Conservation (phyloP, 768 basidiomycete species). For the Omphalotus guepiniiformis region DNA sequence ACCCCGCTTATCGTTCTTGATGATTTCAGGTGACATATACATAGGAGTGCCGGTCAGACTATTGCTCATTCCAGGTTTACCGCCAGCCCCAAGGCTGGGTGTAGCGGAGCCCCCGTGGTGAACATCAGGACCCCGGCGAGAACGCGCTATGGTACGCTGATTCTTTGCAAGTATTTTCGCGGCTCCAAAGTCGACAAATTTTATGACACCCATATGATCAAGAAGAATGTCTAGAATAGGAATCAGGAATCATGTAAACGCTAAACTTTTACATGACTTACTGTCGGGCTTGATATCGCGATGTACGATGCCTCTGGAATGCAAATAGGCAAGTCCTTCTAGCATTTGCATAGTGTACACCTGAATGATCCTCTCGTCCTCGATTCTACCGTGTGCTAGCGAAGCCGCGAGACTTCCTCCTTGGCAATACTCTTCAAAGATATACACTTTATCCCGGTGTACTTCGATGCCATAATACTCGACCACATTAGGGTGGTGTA, state of each 20-base stretch:
- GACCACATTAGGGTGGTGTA: constrained; percentile 95
- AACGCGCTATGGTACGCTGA: constrained; percentile 71
- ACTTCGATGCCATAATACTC: constrained; percentile 99
- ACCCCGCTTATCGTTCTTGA: constrained; percentile 88
- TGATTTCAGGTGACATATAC: constrained; percentile 99
- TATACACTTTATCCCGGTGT: constrained; percentile 97
- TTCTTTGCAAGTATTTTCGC: constrained; percentile 94
- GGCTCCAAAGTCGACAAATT: constrained; percentile 96
- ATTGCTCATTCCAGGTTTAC: constrained; percentile 65
- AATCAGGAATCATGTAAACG: constrained; percentile 6
- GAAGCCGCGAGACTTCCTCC: constrained; percentile 89
- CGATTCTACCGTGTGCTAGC: constrained; percentile 90
- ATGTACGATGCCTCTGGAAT: constrained; percentile 89
- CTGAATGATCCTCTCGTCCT: constrained; percentile 94
- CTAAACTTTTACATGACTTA: constrained; percentile 37
- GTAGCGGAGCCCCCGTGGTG: constrained; percentile 22
- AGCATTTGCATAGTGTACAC: constrained; percentile 97
- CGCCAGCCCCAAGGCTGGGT: constrained; percentile 31
- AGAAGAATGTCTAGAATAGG: constrained; percentile 79
- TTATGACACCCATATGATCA: constrained; percentile 86
- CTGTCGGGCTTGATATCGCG: constrained; percentile 99
- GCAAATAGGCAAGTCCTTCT: constrained; percentile 90
- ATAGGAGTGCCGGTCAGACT: constrained; percentile 96
- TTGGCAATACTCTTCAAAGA: constrained; percentile 98
- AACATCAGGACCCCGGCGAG: constrained; percentile 55